Base-by-base conservation (phyloP, 805 yeast species). In the Pichia membranifaciens region DNA sequence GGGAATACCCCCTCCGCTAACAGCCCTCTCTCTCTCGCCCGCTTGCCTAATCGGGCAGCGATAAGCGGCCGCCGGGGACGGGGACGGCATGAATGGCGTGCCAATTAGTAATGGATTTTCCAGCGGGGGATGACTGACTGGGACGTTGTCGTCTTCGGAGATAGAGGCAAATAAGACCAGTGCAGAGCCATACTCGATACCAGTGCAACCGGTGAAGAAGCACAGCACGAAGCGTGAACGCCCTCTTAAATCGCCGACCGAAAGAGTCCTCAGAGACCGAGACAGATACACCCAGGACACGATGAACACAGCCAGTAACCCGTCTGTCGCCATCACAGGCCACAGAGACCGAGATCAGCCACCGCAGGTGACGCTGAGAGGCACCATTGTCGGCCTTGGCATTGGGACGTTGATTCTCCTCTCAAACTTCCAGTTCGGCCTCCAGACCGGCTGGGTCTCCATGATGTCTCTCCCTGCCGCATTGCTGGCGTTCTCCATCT, bases 401-500 rank as follows among this genome's bases (percentile, higher is more conserved):
- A 88, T 91, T n/a, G 99, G 99, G 0, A 78, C 96, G 0, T 67
- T 91, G 23, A 90, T 93, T 29, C 71, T 93, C 22, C 71, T 89
- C 16, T 87, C 96, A 4, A 91, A 91, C 65, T 93, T 93, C 68
- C 98, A 91, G 62, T 91, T 91, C 62, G 99, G 98, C 1, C 70
- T 91, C 18, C 99, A 91, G 61, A 91, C 97, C 0, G 99, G 99
- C 2, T 91, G 99, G 99, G 96, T 93, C 5, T 88, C 96, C 10
- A 91, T 91, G 99, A 93, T 91, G 99, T 86, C 96, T 20, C 70
- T 91, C 46, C 98, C 99, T 0, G 84, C 96, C 4, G 96, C 98
- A 0, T 66, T 91, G 44, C 66, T 91, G 22, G 96, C 95, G 0
- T 90, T 81, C 62, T 84, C 96, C 0, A 69, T 85, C 17, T 91